These are phyloP conservation scores for Sporothrix sp. DNA, from an alignment of 2,329 filamentous ascomycete genomes.

Conservation along the genomic window DNA sequence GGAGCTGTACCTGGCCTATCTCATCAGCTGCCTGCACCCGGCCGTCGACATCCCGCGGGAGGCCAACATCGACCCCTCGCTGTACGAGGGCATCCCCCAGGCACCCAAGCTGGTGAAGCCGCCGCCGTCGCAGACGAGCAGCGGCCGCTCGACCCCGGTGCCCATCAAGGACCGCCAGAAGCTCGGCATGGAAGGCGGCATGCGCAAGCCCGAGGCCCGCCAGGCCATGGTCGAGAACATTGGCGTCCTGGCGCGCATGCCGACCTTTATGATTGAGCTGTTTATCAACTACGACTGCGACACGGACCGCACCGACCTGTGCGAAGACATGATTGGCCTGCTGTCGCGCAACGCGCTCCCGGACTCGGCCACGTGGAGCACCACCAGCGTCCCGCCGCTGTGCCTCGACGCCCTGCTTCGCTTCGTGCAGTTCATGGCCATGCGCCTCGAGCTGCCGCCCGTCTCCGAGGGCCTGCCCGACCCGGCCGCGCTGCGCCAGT, in stretches of 20 bases:
- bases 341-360: slow-evolving; percentile 90
- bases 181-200: slow-evolving; percentile 82
- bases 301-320: slow-evolving; percentile 79
- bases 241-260: slow-evolving; percentile 82
- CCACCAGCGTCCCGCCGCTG: slow-evolving; percentile 89
- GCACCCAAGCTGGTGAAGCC: slow-evolving; percentile 80
- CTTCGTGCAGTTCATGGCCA: slow-evolving; percentile 85
- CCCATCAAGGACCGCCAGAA: slow-evolving; percentile 87
- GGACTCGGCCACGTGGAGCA: slow-evolving; percentile 97
- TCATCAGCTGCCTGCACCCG: slow-evolving; percentile 88
- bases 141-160: slow-evolving; percentile 81
- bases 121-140: slow-evolving; percentile 59
- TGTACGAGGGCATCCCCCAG: slow-evolving; percentile 90
- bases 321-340: slow-evolving; percentile 89
- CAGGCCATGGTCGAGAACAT: slow-evolving; percentile 98
- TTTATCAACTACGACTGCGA: slow-evolving; percentile 99
- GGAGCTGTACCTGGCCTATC: slow-evolving; percentile 87
- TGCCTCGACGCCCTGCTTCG: slow-evolving; percentile 86
- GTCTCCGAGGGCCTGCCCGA: slow-evolving; percentile 56
- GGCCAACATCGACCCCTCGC: slow-evolving; percentile 74
- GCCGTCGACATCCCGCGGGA: slow-evolving; percentile 90
- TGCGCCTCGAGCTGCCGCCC: slow-evolving; percentile 67
- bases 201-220: slow-evolving; percentile 84
- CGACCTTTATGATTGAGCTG: slow-evolving; percentile 86
- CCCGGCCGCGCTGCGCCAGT: slow-evolving; percentile 53